phyloP scores from a whole-genome alignment of 169 alveolate species.

The Cryptosporidium tyzzeri region DNA sequence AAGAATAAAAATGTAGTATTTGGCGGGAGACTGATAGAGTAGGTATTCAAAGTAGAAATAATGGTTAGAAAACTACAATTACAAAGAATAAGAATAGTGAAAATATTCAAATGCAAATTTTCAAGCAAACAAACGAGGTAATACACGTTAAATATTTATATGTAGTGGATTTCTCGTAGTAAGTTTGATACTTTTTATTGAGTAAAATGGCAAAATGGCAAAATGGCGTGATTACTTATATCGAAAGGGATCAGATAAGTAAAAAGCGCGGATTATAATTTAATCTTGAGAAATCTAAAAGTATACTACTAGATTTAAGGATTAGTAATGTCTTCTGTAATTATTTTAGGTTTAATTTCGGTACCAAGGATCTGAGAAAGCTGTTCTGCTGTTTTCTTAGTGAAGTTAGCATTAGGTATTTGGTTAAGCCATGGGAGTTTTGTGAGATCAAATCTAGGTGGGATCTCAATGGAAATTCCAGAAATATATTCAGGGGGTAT shows the following conservation, averaged over 20 bases:
- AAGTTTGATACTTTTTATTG: not conserved
- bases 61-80: no score
- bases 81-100: not conserved
- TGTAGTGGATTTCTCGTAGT: not conserved
- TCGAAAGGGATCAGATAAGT: not conserved
- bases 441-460: constrained; percentile 43
- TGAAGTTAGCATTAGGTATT: constrained; percentile 30
- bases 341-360: constrained; percentile 24
- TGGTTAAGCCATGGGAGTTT: constrained; percentile 54
- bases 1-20: no score
- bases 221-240: not conserved
- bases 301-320: not conserved
- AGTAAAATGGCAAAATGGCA: not conserved
- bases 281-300: not conserved
- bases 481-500: constrained; percentile 40
- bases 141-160: no score
- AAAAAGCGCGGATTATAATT: not conserved
- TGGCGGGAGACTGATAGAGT: not conserved
- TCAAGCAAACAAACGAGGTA: not conserved
- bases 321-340: constrained; percentile 30
- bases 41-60: not conserved
- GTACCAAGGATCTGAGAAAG: constrained; percentile 35
- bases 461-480: constrained; percentile 61
- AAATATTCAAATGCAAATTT: no score
- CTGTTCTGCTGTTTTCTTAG: constrained; percentile 16